Conservation (phyloP, 768 basidiomycete genomes). For the Coprinopsis marcescibilis region DNA sequence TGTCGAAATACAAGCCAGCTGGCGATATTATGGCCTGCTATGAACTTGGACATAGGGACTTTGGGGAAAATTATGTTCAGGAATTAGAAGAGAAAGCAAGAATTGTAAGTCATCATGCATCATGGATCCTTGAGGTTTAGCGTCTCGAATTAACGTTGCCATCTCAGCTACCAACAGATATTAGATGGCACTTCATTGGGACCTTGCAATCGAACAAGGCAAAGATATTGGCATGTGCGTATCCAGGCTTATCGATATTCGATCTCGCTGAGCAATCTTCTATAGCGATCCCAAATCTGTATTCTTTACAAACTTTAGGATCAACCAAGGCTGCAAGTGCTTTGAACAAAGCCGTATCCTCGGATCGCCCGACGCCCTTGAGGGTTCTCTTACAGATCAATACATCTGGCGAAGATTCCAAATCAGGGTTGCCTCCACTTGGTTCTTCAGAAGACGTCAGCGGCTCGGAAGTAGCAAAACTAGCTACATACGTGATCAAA, state of each 20-base stretch:
- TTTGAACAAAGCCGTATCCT: slow-evolving; percentile 66
- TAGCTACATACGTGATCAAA: slow-evolving; percentile 66
- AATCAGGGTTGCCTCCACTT: slow-evolving; percentile 78
- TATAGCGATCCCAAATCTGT: slow-evolving; percentile 82
- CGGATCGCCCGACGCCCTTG: slow-evolving; percentile 52
- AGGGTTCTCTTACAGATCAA: slow-evolving; percentile 91
- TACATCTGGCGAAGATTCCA: slow-evolving; percentile 87
- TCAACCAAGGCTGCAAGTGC: slow-evolving; percentile 76
- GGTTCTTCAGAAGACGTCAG: slow-evolving; percentile 24
- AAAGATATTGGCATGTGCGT: slow-evolving; percentile 76
- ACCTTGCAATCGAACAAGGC: slow-evolving; percentile 91
- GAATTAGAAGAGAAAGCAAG: slow-evolving; percentile 85
- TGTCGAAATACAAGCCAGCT: slow-evolving; percentile 90
- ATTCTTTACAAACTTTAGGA: slow-evolving; percentile 80
- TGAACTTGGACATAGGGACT: slow-evolving; percentile 77
- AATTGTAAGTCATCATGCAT: slow-evolving; percentile 37
- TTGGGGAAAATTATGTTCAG: slow-evolving; percentile 97
- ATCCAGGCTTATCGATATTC: neutral
- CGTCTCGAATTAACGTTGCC: neutral
- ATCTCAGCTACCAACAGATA: slow-evolving; percentile 73
- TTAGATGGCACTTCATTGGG: slow-evolving; percentile 97
- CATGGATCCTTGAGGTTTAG: neutral
- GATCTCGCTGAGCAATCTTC: neutral
- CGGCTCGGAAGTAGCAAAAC: slow-evolving; percentile 49
- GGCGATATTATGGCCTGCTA: slow-evolving; percentile 83